phyloP scores from a whole-genome alignment of 2,329 filamentous ascomycete species.

The Hortaea werneckii region DNA sequence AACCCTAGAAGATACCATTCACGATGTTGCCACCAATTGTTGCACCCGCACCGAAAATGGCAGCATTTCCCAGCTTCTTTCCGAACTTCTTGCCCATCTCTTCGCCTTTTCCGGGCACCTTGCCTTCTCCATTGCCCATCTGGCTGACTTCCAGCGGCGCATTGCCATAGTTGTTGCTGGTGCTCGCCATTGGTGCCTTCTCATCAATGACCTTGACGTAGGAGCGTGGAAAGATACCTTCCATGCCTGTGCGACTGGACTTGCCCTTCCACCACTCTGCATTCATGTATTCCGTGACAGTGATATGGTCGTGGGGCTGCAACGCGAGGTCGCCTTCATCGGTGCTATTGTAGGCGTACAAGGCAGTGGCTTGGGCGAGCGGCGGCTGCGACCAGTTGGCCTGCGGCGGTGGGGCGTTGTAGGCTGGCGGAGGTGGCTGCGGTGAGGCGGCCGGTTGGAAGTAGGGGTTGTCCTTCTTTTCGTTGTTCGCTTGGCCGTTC shows the following conservation, averaged over 20 bases:
- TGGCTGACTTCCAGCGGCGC: slow-evolving; percentile 68
- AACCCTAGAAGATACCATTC: slow-evolving; percentile 69
- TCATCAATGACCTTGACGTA: slow-evolving; percentile 69
- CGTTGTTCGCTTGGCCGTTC: slow-evolving; percentile 13
- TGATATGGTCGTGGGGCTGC: slow-evolving; percentile 68
- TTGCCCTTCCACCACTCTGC: slow-evolving; percentile 92
- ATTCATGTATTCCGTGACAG: slow-evolving; percentile 87
- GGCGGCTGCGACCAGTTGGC: slow-evolving; percentile 34
- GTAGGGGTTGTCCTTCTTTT: slow-evolving; percentile 22
- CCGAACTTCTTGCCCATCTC: slow-evolving; percentile 85
- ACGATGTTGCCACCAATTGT: slow-evolving; percentile 84
- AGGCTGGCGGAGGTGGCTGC: slow-evolving; percentile 45
- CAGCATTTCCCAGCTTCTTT: slow-evolving; percentile 79
- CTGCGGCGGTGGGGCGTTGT: slow-evolving; percentile 40
- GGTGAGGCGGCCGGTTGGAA: slow-evolving; percentile 30
- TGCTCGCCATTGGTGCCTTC: slow-evolving; percentile 45
- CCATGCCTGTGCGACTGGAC: slow-evolving; percentile 69
- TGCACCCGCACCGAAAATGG: slow-evolving; percentile 87
- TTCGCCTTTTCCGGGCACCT: slow-evolving; percentile 54
- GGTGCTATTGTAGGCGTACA: slow-evolving; percentile 72
- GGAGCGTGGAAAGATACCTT: slow-evolving; percentile 90
- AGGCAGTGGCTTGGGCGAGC: slow-evolving; percentile 64
- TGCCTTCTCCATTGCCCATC: slow-evolving; percentile 36
- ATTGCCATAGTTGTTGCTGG: slow-evolving; percentile 43
- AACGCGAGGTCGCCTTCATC: slow-evolving; percentile 76